Evolutionary conservation across 495 filamentous ascomycete genomes (phyloP).

Genomic region (Daldinia childiae): DNA sequence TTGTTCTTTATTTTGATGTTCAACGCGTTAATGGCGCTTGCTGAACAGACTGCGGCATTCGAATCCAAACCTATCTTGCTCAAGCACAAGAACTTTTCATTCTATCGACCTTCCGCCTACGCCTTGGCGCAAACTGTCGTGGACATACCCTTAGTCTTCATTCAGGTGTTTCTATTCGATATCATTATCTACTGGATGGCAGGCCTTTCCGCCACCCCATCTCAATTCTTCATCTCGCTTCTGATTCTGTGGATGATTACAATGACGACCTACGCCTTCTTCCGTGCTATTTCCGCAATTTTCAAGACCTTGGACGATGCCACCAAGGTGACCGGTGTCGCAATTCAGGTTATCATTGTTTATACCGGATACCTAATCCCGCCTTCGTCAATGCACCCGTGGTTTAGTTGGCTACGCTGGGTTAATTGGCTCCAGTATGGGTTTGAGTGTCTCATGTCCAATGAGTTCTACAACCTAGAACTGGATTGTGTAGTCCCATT

Average conservation of each 20-base stretch:
- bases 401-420: conserved; percentile 49
- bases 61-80: conserved; percentile 75
- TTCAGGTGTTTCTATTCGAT: conserved; percentile 76
- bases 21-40: conserved; percentile 79
- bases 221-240: conserved; percentile 84
- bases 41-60: conserved; percentile 79
- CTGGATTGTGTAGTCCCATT: conserved; percentile 48
- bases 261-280: conserved; percentile 82
- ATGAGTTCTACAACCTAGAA: conserved; percentile 74
- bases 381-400: conserved; percentile 75
- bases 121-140: conserved; percentile 79
- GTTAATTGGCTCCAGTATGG: conserved; percentile 43
- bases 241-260: conserved; percentile 70
- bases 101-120: conserved; percentile 83
- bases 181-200: conserved; percentile 83
- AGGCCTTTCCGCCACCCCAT: conserved; percentile 71
- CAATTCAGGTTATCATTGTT: conserved; percentile 73
- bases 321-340: conserved; percentile 72
- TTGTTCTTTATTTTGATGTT: conserved; percentile 82
- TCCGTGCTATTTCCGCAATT: conserved; percentile 70
- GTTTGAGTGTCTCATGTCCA: conserved; percentile 78
- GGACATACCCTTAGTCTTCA: conserved; percentile 75
- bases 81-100: conserved; percentile 86
- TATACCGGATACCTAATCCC: conserved; percentile 84
- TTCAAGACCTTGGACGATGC: conserved; percentile 69